These are phyloP conservation scores for Pleurotus sapidus DNA, from an alignment of 768 basidiomycete genomes.

Conservation along the genomic window DNA sequence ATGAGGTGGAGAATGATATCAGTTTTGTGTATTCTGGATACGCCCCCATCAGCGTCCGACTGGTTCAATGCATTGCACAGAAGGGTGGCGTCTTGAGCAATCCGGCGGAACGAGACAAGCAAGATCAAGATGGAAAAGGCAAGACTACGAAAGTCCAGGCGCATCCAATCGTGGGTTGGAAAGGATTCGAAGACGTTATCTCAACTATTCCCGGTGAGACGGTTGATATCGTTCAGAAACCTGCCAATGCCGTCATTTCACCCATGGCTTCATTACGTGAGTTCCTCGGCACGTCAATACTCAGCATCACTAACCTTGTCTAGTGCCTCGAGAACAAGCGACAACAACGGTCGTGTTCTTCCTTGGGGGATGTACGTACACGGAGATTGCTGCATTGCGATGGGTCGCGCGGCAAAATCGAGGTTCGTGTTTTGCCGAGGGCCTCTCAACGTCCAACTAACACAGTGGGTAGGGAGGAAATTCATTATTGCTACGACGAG, in stretches of 20 bases:
- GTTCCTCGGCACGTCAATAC: slow-evolving; percentile 12
- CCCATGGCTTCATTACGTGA: slow-evolving; percentile 30
- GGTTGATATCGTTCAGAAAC: slow-evolving; percentile 69
- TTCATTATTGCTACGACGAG: slow-evolving; percentile 92
- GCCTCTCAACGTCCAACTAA: slow-evolving; percentile 10
- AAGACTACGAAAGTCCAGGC: slow-evolving; percentile 62
- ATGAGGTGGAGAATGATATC: slow-evolving; percentile 90
- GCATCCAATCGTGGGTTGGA: slow-evolving; percentile 95
- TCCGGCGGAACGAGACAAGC: slow-evolving; percentile 48
- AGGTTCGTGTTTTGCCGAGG: slow-evolving; percentile 43
- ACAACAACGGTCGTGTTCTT: slow-evolving; percentile 94
- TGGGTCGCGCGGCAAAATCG: slow-evolving; percentile 87
- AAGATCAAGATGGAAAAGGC: slow-evolving; percentile 27
- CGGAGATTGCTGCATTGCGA: slow-evolving; percentile 92
- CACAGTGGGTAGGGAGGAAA: slow-evolving; percentile 58
- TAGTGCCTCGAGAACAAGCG: slow-evolving; percentile 55
- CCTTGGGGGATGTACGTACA: slow-evolving; percentile 95
- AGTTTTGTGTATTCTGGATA: slow-evolving; percentile 97
- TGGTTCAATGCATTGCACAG: slow-evolving; percentile 92
- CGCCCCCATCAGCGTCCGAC: slow-evolving; percentile 87
- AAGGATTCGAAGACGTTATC: slow-evolving; percentile 92
- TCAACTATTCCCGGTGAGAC: slow-evolving; percentile 81
- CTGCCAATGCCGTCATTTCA: slow-evolving; percentile 21
- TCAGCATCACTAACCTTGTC: neutral
- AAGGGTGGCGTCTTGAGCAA: slow-evolving; percentile 88